Conservation (phyloP, 2,329 filamentous ascomycete genomes). For the Venturia effusa region DNA sequence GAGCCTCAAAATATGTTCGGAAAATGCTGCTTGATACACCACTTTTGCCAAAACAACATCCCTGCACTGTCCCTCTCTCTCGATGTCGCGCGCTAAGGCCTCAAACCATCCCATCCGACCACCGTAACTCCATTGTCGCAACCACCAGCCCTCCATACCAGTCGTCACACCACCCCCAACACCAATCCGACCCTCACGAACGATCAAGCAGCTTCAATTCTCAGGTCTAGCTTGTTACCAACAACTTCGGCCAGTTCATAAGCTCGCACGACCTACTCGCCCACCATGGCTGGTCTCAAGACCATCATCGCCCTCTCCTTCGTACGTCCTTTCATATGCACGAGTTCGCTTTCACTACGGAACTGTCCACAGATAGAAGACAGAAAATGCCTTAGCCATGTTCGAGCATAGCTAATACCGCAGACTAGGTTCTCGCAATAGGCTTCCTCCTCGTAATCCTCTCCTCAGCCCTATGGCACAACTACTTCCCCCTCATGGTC, state of each 20-base stretch:
- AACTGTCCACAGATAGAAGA: too few relatives aligned
- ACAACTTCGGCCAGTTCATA: not conserved
- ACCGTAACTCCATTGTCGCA: not conserved
- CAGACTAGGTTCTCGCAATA: constrained; percentile 69
- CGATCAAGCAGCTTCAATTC: not conserved
- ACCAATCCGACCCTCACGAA: not conserved
- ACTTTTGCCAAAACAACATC: not conserved
- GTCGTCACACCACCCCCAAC: not conserved
- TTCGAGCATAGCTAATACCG: not conserved
- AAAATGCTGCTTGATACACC: not conserved
- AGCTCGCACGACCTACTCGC: constrained; percentile 16
- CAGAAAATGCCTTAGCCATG: too few relatives aligned
- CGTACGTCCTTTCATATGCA: constrained; percentile 39
- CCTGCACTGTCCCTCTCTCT: not conserved
- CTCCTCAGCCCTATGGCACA: constrained; percentile 87
- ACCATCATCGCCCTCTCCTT: constrained; percentile 99
- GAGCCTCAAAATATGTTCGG: too few relatives aligned
- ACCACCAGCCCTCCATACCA: constrained; percentile 2
- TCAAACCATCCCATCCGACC: not conserved
- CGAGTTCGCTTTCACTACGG: too few relatives aligned
- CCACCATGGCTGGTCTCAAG: constrained; percentile 77
- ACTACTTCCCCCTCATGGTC: constrained; percentile 90
- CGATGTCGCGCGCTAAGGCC: not conserved
- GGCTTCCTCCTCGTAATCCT: constrained; percentile 98
- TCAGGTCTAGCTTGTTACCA: not conserved